Evolutionary conservation across 208 protist species (phyloP).

Genomic region (Leptomonas pyrrhocoris): DNA sequence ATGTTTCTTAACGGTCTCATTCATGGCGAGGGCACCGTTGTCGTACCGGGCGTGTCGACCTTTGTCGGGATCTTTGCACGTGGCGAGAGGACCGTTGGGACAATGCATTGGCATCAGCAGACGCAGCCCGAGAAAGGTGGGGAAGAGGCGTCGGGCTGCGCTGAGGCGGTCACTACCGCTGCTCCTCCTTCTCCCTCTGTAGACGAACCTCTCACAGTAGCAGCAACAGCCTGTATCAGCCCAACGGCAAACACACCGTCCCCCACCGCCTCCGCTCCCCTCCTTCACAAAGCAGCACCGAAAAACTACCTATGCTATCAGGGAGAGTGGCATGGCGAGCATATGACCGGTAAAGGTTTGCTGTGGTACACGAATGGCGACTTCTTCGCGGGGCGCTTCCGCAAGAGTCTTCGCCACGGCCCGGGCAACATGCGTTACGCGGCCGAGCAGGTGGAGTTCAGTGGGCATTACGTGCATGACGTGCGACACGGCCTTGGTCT

Average conservation of each 20-base stretch:
- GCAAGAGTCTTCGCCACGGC: conserved; percentile 65
- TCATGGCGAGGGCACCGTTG: conserved; percentile 75
- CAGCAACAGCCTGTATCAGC: not conserved
- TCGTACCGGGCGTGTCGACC: conserved; percentile 64
- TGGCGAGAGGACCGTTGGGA: conserved; percentile 75
- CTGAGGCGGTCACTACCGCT: not conserved
- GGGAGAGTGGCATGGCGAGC: conserved; percentile 85
- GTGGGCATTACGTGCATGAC: conserved; percentile 67
- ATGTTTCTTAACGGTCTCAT: conserved; percentile 87
- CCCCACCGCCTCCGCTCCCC: not conserved
- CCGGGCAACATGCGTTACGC: conserved; percentile 81
- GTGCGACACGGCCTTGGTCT: conserved; percentile 72
- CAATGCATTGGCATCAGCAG: conserved; percentile 67
- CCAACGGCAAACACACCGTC: not conserved
- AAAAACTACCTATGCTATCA: conserved; percentile 71
- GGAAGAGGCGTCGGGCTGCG: not conserved
- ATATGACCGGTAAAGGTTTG: conserved; percentile 78
- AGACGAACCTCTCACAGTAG: not conserved
- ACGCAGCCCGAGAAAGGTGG: not conserved
- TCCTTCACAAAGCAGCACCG: not conserved
- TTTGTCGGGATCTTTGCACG: conserved; percentile 83
- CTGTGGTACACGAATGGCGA: conserved; percentile 84
- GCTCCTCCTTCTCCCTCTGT: not conserved
- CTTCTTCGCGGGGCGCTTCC: conserved; percentile 80
- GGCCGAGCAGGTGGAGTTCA: conserved; percentile 69